These are phyloP conservation scores for Xylaria hypoxylon DNA, from an alignment of 2,329 filamentous ascomycete genomes.

Conservation along the genomic window DNA sequence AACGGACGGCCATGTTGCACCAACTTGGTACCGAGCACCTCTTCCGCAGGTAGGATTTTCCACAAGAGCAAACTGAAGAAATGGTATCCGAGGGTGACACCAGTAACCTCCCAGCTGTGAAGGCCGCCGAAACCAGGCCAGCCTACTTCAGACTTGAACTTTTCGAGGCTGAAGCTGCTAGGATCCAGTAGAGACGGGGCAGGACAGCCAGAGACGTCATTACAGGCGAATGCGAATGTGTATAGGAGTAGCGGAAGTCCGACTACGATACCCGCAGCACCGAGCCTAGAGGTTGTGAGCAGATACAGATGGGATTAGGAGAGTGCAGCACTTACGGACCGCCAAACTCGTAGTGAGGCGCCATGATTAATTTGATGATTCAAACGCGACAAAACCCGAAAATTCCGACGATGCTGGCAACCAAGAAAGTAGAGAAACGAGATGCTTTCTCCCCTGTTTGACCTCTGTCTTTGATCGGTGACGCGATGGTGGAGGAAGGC, in stretches of 20 bases:
- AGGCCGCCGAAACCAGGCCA: constrained; percentile 84
- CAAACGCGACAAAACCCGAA: background rate
- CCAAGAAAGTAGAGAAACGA: background rate
- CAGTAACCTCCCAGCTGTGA: constrained; percentile 74
- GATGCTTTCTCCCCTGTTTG: constrained; percentile 8
- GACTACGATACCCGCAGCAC: constrained; percentile 81
- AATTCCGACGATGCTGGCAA: constrained; percentile 9
- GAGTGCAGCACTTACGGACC: constrained; percentile 40
- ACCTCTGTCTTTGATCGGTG: background rate
- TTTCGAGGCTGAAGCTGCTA: constrained; percentile 74
- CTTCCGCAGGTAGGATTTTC: constrained; percentile 78
- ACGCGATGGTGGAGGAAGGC: constrained; percentile 5
- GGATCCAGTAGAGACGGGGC: constrained; percentile 81
- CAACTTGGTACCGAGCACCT: constrained; percentile 77
- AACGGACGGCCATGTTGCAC: constrained; percentile 75
- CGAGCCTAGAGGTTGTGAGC: constrained; percentile 65
- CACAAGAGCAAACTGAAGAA: constrained; percentile 80
- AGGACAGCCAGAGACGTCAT: constrained; percentile 92
- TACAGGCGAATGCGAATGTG: constrained; percentile 85
- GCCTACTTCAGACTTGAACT: constrained; percentile 82
- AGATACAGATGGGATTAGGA: constrained; percentile 1
- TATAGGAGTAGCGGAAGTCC: constrained; percentile 84
- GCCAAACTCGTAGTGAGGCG: constrained; percentile 42
- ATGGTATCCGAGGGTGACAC: constrained; percentile 82
- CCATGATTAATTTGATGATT: constrained; percentile 23